Percentiles rank a stretch among this genome's conserved stretches.
Evolutionary conservation across 306 rosid genomes (phyloP).

Genomic region (Cicer arietinum): DNA sequence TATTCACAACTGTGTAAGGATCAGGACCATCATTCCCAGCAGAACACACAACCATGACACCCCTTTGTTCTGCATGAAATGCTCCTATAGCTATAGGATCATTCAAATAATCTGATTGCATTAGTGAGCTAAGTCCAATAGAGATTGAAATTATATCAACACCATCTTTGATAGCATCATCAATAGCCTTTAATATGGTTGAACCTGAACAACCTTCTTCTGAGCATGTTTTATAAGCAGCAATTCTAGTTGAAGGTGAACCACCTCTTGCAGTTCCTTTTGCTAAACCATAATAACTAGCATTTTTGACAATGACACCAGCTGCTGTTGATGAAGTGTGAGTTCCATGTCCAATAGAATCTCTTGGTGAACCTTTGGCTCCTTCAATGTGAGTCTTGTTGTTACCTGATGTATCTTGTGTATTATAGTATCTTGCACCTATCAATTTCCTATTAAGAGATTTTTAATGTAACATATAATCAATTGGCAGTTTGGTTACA

Average conservation of each 20-base stretch:
- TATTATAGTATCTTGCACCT: conserved; percentile 88
- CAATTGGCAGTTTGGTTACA: conserved; percentile 1
- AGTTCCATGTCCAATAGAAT: conserved; percentile 83
- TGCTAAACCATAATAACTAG: conserved; percentile 83
- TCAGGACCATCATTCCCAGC: conserved; percentile 95
- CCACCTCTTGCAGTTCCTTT: conserved; percentile 89
- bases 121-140: conserved; percentile 69
- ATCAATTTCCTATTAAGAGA: conserved; percentile 70
- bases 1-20: conserved; percentile 70
- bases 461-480: conserved; percentile 7
- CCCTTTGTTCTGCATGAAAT: conserved; percentile 83
- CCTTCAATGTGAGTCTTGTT: conserved; percentile 46
- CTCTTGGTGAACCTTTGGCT: conserved; percentile 76
- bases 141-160: conserved; percentile 91
- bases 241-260: conserved; percentile 72
- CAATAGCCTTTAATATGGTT: conserved; percentile 76
- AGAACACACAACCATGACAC: conserved; percentile 87
- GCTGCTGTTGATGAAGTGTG: conserved; percentile 88
- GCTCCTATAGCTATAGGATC: conserved; percentile 96
- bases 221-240: conserved; percentile 82
- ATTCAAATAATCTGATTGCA: conserved; percentile 67
- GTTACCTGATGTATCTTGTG: conserved; percentile 21
- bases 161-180: conserved; percentile 90
- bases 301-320: conserved; percentile 65
- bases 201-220: conserved; percentile 81